Evolutionary conservation across 139 green algal genomes (phyloP).

Genomic region (Desmodesmus armatus): DNA sequence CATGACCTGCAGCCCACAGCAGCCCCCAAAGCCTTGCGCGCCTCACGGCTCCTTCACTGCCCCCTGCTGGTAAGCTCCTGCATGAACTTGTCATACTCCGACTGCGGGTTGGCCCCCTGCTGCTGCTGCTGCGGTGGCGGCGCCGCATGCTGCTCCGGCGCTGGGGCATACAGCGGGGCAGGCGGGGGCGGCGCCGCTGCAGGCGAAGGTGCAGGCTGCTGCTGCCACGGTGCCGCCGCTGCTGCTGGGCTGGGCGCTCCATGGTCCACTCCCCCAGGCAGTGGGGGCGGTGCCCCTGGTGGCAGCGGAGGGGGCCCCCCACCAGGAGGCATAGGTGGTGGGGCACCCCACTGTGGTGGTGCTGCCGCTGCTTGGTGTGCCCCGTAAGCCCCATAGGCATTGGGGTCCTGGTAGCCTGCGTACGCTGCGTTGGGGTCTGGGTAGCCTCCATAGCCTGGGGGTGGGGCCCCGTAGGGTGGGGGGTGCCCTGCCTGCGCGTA

Average conservation of each 20-base stretch:
- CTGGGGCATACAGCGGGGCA: background rate
- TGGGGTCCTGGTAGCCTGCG: background rate
- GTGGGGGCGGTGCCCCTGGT: background rate
- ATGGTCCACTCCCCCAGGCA: too few species aligned
- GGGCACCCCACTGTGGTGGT: background rate
- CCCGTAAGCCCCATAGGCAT: background rate
- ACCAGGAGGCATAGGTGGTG: background rate
- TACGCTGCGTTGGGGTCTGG: slow-evolving; percentile 18
- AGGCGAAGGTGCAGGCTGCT: background rate
- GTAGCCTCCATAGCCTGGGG: background rate
- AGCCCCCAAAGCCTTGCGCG: too few species aligned
- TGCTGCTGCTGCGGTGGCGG: background rate
- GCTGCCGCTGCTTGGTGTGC: slow-evolving; percentile 10
- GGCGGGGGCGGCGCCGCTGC: background rate
- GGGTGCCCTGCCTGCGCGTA: slow-evolving; percentile 15
- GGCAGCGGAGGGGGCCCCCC: background rate
- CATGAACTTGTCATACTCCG: slow-evolving; percentile 53
- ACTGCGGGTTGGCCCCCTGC: background rate
- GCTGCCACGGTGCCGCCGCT: background rate
- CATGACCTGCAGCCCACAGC: too few species aligned
- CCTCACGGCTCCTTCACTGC: too few species aligned
- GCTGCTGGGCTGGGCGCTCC: too few species aligned
- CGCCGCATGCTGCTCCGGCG: background rate
- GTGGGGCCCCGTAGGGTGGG: slow-evolving; percentile 18
- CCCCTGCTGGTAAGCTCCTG: too few species aligned